phyloP scores from a whole-genome alignment of 768 basidiomycete genomes.

The Tylopilus rubrobrunneus region DNA sequence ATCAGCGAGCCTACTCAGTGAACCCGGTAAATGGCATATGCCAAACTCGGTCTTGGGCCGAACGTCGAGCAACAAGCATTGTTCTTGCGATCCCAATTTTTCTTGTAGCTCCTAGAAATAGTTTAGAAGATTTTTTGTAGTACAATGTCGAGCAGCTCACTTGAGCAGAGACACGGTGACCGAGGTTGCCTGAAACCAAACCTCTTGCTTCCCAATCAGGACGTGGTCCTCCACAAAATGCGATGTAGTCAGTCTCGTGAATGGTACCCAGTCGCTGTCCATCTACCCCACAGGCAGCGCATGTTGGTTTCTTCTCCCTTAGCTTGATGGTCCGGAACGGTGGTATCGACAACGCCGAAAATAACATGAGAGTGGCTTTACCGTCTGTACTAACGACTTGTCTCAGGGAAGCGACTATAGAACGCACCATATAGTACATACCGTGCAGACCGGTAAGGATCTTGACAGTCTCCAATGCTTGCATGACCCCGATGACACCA shows the following conservation, averaged over 20 bases:
- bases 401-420: not conserved
- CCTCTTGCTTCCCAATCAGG: constrained; percentile 67
- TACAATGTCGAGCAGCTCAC: constrained; percentile 27
- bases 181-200: constrained; percentile 37
- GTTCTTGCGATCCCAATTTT: constrained; percentile 30
- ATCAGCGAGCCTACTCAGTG: constrained; percentile 52
- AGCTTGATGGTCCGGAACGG: constrained; percentile 83
- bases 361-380: constrained; percentile 65
- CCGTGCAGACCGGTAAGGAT: constrained; percentile 66
- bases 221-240: constrained; percentile 75
- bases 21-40: constrained; percentile 76
- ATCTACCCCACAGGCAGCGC: constrained; percentile 69
- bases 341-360: constrained; percentile 63
- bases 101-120: constrained; percentile 47
- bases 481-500: constrained; percentile 84
- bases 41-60: constrained; percentile 76
- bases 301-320: constrained; percentile 65
- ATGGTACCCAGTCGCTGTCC: constrained; percentile 43
- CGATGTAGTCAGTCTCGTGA: constrained; percentile 69
- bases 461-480: constrained; percentile 87
- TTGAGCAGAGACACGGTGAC: constrained; percentile 41
- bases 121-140: not conserved
- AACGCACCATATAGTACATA: constrained; percentile 24
- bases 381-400: constrained; percentile 39
- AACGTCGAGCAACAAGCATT: constrained; percentile 64